Evolutionary conservation across 2,329 filamentous ascomycete species (phyloP), one percentile per base, ranked within the genome.

Genomic region (Paecilomyces niveus): DNA sequence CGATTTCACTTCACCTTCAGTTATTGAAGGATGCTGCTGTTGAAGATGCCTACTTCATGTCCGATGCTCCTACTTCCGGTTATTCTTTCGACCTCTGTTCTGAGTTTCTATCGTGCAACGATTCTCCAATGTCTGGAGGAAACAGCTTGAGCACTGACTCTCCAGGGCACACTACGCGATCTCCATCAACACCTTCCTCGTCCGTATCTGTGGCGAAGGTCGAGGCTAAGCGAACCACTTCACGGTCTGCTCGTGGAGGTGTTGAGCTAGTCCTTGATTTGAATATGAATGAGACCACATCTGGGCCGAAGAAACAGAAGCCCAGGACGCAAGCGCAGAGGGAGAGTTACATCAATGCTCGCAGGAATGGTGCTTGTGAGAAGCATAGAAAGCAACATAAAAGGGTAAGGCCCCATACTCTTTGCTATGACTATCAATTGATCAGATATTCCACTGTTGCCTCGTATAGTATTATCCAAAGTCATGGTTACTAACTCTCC

Each of bases 331-430:
- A 69, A 57, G 73, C 74, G 9, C 74, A 77, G 62, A 74, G 71
- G 35, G 74, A 77, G 57, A 75, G 73, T 56, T 77, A 77, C 60
- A 75, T 76, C 61, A 75, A 75, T 55, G 74, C 70, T 54, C 71
- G 75, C 1, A 76, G 74, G 51, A 71, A 76, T 31, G 75, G 75
- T 24, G 75, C 74, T 50, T 77, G 75, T 57, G 72, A 75, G 58
- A 77, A 76, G 62, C 75, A 77, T 62, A 71, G 72, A 58, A 75
- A 74, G 59, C 74, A 76, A 57, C 74, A 76, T 58, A 77, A 77
- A 58, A 63, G 74, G 57, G 74, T 77, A 65, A 66, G 15, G 24
- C n/a, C n/a, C n/a, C 7, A 18, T 6, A 6, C 22, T 13, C 21
- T 29, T 26, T 24, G 9, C 3, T 52, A 7, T 24, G 24, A 5